A percentile compares a stretch with the other conserved stretches of the same genome.
Evolutionary conservation across 2,329 filamentous ascomycete species (phyloP).

Genomic region (Colletotrichum sansevieriae): DNA sequence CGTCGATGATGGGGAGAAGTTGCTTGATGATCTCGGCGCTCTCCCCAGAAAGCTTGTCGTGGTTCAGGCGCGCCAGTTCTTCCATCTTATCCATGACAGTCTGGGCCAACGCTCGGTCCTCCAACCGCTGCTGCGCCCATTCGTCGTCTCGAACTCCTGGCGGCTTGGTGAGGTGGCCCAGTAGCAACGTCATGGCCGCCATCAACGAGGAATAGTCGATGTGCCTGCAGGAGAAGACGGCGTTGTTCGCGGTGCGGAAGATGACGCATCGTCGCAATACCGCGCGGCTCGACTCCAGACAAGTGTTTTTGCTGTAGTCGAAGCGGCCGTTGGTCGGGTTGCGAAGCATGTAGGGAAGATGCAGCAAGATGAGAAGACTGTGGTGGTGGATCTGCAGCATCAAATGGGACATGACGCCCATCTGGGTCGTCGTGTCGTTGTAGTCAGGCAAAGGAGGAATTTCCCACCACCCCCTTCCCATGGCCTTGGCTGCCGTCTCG

Average conservation of each 20-base stretch:
- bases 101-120: conserved; percentile 55
- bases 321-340: conserved; percentile 54
- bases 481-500: conserved; percentile 54
- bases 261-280: conserved; percentile 62
- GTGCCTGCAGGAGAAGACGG: conserved; percentile 59
- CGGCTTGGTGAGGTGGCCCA: conserved; percentile 60
- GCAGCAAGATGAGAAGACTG: conserved; percentile 64
- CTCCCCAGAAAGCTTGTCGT: conserved; percentile 58
- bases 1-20: conserved; percentile 57
- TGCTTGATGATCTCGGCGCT: conserved; percentile 58
- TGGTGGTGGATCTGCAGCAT: conserved; percentile 65
- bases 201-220: conserved; percentile 66
- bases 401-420: conserved; percentile 49
- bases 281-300: conserved; percentile 64
- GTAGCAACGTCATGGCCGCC: conserved; percentile 63
- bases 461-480: conserved; percentile 64
- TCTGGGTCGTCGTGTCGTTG: conserved; percentile 30
- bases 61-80: conserved; percentile 53
- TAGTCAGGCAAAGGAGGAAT: conserved; percentile 46
- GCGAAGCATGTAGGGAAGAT: conserved; percentile 67
- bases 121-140: conserved; percentile 46
- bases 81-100: conserved; percentile 51
- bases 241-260: conserved; percentile 57
- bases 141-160: conserved; percentile 39
- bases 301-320: conserved; percentile 63